These are phyloP conservation scores for Cutaneotrichosporon cutaneum DNA, from an alignment of 1,284 basidiomycete species.

Conservation along the genomic window DNA sequence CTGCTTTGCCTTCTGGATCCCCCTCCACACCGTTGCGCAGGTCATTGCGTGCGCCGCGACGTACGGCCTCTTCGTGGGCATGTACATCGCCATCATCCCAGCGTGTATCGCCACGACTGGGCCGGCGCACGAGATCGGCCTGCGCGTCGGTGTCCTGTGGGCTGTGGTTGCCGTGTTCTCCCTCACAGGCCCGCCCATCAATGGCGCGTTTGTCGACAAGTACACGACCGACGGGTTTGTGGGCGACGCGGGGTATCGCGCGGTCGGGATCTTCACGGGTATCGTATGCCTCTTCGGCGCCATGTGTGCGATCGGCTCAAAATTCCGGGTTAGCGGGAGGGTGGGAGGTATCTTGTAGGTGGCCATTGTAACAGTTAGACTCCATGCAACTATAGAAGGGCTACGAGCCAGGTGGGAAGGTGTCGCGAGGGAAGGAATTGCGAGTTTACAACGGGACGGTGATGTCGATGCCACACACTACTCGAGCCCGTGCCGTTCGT, in stretches of 20 bases:
- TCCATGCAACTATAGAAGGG: background rate
- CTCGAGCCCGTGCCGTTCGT: too few relatives aligned
- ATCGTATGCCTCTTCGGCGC: background rate
- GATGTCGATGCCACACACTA: too few relatives aligned
- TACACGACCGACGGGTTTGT: background rate
- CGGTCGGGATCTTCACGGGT: background rate
- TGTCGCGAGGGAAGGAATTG: too few relatives aligned
- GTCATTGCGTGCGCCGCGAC: constrained; percentile 45
- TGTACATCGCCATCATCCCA: constrained; percentile 35
- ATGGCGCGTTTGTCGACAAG: constrained; percentile 27
- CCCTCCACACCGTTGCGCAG: constrained; percentile 27
- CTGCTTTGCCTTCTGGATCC: constrained; percentile 31
- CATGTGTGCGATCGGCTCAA: background rate
- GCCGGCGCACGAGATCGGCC: constrained; percentile 31
- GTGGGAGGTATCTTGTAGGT: background rate
- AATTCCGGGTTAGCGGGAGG: background rate
- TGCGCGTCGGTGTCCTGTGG: constrained; percentile 33
- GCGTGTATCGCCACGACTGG: constrained; percentile 30
- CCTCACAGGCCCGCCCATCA: constrained; percentile 46
- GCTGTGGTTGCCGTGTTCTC: constrained; percentile 32
- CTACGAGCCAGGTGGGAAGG: background rate
- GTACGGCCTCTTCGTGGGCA: constrained; percentile 43
- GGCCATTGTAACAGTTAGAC: background rate
- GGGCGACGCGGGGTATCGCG: background rate
- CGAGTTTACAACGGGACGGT: too few relatives aligned